Evolutionary conservation across 257 asterid species (phyloP), one percentile per base, ranked within the genome.

Genomic region (Forsythia suspensa): DNA sequence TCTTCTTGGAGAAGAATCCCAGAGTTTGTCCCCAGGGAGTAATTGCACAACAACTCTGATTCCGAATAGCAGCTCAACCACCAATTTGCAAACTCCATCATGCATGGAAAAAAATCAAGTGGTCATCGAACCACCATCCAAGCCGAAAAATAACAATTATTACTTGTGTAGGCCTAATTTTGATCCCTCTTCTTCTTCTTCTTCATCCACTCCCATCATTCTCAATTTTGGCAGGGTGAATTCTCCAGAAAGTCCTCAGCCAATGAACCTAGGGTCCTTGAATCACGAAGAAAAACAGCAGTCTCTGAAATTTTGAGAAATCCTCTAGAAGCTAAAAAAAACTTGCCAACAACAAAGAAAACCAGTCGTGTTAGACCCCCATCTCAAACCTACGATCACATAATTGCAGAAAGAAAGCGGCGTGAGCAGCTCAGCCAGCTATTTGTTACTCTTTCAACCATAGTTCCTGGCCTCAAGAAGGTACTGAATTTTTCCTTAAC

Each of bases 401-500:
- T 80, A 8, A 67, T 83, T 42, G 87, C 87, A 3, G 82, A 83
- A 76, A 80, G 87, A 21, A 83, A 73, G 82, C 72, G 84, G 44
- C 73, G 86, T 8, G 87, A 83, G 77, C 79, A 76, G 74, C 82
- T 80, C 16, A 73, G 87, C 81, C 80, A 77, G 71, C 72, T 21
- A 10, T 83, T 83, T 10, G 55, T 83, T 55, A 82, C 87, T 67
- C 82, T 83, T 24, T 83, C 87, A 16, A 72, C 84, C 20, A 69
- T 83, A 1, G 84, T 83, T 73, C 87, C 87, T 0, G 87, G 87
- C 13, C 87, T 83, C 63, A 83, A 76, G 70, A 83, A 83, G 87
- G 87, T 75, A 61, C 20, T 20, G 5, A 57, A n/a, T 57, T n/a
- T 18, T 57, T n/a, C 36, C 2, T 57, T 57, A 57, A n/a, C 3